These are phyloP conservation scores for Malassezia pachydermatis DNA, from an alignment of 1,284 basidiomycete species.

Conservation along the genomic window DNA sequence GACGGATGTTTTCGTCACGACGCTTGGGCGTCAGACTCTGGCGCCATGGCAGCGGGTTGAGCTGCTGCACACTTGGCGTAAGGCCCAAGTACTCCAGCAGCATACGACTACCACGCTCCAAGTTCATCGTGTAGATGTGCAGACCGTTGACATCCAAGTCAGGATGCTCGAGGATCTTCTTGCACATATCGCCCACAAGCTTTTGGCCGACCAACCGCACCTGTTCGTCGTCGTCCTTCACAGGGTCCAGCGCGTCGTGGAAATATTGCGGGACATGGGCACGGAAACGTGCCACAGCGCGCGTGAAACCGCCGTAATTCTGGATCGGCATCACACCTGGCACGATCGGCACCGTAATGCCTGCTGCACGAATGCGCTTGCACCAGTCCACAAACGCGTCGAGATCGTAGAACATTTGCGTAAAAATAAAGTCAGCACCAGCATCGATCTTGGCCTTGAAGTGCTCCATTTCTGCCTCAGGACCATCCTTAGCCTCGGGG, in stretches of 20 bases:
- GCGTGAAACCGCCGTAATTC: constrained; percentile 91
- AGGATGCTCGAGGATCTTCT: constrained; percentile 31
- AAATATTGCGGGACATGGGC: constrained; percentile 72
- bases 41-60: constrained; percentile 44
- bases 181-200: constrained; percentile 47
- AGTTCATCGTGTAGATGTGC: constrained; percentile 49
- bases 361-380: constrained; percentile 52
- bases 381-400: constrained; percentile 78
- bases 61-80: constrained; percentile 36
- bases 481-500: constrained; percentile 46
- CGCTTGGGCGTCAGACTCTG: constrained; percentile 44
- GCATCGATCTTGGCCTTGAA: constrained; percentile 78
- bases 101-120: constrained; percentile 46
- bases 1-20: constrained; percentile 44
- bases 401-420: constrained; percentile 89
- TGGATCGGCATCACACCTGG: constrained; percentile 96
- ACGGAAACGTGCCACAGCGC: constrained; percentile 77
- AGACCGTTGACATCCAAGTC: constrained; percentile 40
- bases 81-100: constrained; percentile 45
- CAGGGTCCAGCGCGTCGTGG: constrained; percentile 70
- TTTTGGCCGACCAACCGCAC: constrained; percentile 33
- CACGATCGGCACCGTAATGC: constrained; percentile 86
- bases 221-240: constrained; percentile 57
- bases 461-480: constrained; percentile 63
- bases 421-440: constrained; percentile 82